These are phyloP conservation scores for Xylaria sp. DNA, from an alignment of 495 filamentous ascomycete species.

Conservation along the genomic window DNA sequence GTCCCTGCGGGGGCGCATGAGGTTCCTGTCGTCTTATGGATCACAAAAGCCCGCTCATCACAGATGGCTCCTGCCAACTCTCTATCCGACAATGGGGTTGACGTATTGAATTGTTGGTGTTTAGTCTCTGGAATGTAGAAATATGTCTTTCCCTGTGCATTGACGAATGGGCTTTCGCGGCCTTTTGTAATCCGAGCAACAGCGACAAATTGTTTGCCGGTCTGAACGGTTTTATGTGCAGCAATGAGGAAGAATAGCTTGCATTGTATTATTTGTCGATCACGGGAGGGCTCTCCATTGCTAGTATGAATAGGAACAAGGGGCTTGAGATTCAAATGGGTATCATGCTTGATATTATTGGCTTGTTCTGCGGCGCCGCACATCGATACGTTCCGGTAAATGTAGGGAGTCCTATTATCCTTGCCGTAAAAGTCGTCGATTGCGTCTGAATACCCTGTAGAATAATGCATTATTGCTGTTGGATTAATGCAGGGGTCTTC, in stretches of 20 bases:
- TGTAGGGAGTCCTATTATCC: background rate
- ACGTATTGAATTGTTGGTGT: background rate
- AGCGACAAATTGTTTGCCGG: slow-evolving; percentile 4
- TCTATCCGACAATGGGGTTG: background rate
- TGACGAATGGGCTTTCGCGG: background rate
- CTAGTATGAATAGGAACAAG: too few relatives aligned
- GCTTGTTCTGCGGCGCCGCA: background rate
- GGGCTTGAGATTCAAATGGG: background rate
- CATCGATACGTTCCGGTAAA: background rate
- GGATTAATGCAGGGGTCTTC: slow-evolving; percentile 7
- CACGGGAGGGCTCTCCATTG: background rate
- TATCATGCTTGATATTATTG: background rate
- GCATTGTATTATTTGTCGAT: background rate
- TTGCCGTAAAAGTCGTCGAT: too few relatives aligned
- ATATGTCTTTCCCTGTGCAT: background rate
- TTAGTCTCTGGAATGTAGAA: background rate
- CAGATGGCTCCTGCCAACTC: background rate
- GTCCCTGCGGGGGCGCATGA: slow-evolving; percentile 12
- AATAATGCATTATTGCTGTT: background rate
- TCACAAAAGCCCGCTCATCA: background rate
- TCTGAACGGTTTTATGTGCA: background rate
- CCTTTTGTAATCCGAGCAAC: background rate
- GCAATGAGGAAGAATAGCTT: slow-evolving; percentile 4
- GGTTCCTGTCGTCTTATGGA: background rate
- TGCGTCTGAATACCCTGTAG: background rate